Conservation (phyloP, 768 basidiomycete genomes). For the Agaricus subrufescens region DNA sequence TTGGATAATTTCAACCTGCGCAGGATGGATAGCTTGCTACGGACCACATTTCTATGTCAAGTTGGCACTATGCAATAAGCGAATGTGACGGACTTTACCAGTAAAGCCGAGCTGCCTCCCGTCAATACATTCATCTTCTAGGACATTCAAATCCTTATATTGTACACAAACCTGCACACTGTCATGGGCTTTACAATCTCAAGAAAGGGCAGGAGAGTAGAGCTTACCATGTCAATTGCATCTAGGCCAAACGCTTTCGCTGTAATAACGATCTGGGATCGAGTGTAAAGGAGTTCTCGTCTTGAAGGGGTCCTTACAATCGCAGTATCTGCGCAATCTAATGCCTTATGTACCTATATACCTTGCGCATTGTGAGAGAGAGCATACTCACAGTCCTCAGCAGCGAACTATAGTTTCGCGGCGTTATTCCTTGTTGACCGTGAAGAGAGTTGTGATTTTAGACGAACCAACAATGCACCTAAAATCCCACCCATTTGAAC, state of each 20-base stretch:
- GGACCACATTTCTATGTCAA: not conserved
- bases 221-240: conserved; percentile 83
- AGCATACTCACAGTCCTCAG: conserved; percentile 76
- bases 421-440: no score
- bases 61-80: not conserved
- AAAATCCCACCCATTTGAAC: conserved; percentile 47
- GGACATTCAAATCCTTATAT: conserved; percentile 65
- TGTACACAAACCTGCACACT: conserved; percentile 73
- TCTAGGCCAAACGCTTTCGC: conserved; percentile 82
- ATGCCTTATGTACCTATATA: not conserved
- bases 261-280: conserved; percentile 74
- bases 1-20: conserved; percentile 76
- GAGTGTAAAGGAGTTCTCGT: conserved; percentile 75
- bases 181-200: not conserved
- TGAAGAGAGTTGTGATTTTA: not conserved
- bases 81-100: conserved; percentile 60
- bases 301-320: conserved; percentile 74
- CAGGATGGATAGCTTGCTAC: conserved; percentile 94
- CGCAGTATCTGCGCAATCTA: conserved; percentile 87
- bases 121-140: conserved; percentile 74
- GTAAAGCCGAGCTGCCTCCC: conserved; percentile 81
- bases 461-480: conserved; percentile 61
- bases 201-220: not conserved
- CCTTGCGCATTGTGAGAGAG: not conserved
- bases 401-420: conserved; percentile 64